A percentile compares a stretch with the other conserved stretches of the same genome.
Evolutionary conservation across 1,284 basidiomycete genomes (phyloP).

Genomic region (Sanguinoderma infundibulare): DNA sequence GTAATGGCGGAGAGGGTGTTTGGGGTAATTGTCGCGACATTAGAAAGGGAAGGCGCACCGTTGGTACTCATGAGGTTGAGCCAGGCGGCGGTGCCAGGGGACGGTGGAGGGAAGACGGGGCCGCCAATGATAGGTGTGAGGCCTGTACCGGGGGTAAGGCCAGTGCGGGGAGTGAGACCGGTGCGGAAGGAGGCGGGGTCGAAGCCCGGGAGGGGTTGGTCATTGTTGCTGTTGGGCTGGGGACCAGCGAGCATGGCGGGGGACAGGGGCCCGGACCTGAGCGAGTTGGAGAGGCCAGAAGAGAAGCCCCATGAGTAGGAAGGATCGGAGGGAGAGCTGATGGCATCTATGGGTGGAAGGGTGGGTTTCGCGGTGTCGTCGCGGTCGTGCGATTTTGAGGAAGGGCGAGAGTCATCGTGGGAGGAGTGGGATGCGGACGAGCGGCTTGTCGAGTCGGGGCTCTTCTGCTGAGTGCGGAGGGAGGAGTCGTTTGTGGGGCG

Average conservation of each 20-base stretch:
- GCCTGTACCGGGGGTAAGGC: conserved; percentile 76
- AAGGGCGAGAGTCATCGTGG: conserved; percentile 40
- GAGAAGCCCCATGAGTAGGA: conserved; percentile 77
- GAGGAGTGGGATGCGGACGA: conserved; percentile 46
- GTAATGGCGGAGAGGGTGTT: conserved; percentile 87
- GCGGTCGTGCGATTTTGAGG: conserved; percentile 42
- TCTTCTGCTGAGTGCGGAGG: conserved; percentile 47
- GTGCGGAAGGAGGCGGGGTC: conserved; percentile 81
- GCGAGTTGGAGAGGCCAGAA: conserved; percentile 68
- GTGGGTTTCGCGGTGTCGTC: conserved; percentile 57
- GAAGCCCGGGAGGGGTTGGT: conserved; percentile 49
- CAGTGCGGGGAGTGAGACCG: conserved; percentile 81
- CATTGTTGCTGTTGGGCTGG: conserved; percentile 45
- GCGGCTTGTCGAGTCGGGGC: conserved; percentile 34
- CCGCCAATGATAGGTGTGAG: conserved; percentile 84
- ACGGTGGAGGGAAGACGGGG: conserved; percentile 81
- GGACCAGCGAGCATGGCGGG: conserved; percentile 96
- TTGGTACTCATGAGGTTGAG: conserved; percentile 88
- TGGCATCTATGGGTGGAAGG: conserved; percentile 85
- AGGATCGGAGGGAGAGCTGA: conserved; percentile 83
- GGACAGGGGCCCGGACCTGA: conserved; percentile 89
- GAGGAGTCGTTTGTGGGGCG: conserved; percentile 48
- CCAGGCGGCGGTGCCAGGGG: conserved; percentile 92
- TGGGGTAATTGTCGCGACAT: conserved; percentile 83
- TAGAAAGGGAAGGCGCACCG: conserved; percentile 55